Base-by-base conservation (phyloP, 73 alveolate species). In the Paramecium tetraurelia region DNA sequence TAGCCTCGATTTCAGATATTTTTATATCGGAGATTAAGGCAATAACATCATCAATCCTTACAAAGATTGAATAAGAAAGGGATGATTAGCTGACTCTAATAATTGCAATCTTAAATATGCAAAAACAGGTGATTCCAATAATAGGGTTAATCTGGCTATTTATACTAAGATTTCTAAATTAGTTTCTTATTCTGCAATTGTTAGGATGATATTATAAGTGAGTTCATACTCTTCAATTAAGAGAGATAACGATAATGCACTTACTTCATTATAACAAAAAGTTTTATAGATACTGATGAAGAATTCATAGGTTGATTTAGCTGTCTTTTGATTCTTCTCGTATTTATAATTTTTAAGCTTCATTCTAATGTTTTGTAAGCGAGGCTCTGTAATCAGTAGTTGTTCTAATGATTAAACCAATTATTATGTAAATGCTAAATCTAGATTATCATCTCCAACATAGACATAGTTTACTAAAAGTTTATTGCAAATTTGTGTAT, bases 1-100 rank as follows among this genome's bases (percentile, higher is more conserved):
- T 5, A 75, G 59, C 38, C 87, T 75, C 4, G 41, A 75, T 35
- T 75, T 75, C 7, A 75, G 40, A 31, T 75, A 40, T 31, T 75
- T 75, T 36, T 75, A 20, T n/a, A 75, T 75, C 11, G 87, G 87
- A 9, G 87, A 31, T 75, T 75, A 75, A 3, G 87, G 87, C 40
- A 75, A 40, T 14, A 75, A 7, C 87, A 75, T 75, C 87, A 80
- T 80, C 24, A 80, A 80, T 80, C 90, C 90, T 80, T 80, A 40
- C 46, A 80, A 44, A 4, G 57, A 24, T 80, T 80, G 10, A 31
- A 80, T 22, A 40, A 80, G 57, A 80, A 31, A 80, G 12, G 90
- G 90, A 43, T 80, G 57, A 40, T 48, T 80, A 9, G 75, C 48
- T 4, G 90, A 21, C 24, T 80, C 90, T 24, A 80, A 48, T 80